Evolutionary conservation across 1,284 basidiomycete species (phyloP).

Genomic region (Fomes fomentarius): DNA sequence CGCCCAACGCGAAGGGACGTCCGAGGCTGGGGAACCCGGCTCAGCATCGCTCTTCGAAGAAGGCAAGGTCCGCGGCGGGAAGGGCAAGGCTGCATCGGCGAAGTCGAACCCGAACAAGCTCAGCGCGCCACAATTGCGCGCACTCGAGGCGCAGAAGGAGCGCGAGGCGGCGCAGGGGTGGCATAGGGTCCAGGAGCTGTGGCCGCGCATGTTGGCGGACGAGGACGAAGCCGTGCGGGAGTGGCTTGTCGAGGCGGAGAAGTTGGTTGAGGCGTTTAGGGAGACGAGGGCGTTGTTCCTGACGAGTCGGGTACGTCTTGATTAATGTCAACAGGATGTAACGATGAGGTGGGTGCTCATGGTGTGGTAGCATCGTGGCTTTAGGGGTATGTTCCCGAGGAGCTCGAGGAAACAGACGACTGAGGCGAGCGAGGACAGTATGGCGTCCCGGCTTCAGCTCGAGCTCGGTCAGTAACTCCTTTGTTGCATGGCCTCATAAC

Average conservation of each 20-base stretch:
- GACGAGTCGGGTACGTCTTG: slow-evolving; percentile 55
- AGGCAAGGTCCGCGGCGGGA: slow-evolving; percentile 24
- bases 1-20: slow-evolving; percentile 28
- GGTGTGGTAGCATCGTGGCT: slow-evolving; percentile 36
- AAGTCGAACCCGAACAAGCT: slow-evolving; percentile 46
- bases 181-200: slow-evolving; percentile 49
- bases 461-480: slow-evolving; percentile 67
- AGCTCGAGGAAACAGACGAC: slow-evolving; percentile 46
- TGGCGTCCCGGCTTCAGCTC: slow-evolving; percentile 76
- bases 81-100: slow-evolving; percentile 38
- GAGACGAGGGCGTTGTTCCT: slow-evolving; percentile 85
- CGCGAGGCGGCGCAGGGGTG: slow-evolving; percentile 59
- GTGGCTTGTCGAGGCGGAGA: slow-evolving; percentile 87
- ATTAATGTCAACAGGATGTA: slow-evolving; percentile 41
- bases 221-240: slow-evolving; percentile 52
- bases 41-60: slow-evolving; percentile 64
- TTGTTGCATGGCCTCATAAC: no score
- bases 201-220: slow-evolving; percentile 42
- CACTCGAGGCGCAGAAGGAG: slow-evolving; percentile 66
- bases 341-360: slow-evolving; percentile 27
- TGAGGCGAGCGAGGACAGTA: slow-evolving; percentile 71
- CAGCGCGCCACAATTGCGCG: slow-evolving; percentile 54
- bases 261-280: slow-evolving; percentile 86
- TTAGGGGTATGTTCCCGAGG: slow-evolving; percentile 69
- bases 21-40: slow-evolving; percentile 27